A percentile compares a stretch with the other conserved stretches of the same genome.
phyloP scores from a whole-genome alignment of 495 filamentous ascomycete genomes.

The Alectoria sarmentosa region DNA sequence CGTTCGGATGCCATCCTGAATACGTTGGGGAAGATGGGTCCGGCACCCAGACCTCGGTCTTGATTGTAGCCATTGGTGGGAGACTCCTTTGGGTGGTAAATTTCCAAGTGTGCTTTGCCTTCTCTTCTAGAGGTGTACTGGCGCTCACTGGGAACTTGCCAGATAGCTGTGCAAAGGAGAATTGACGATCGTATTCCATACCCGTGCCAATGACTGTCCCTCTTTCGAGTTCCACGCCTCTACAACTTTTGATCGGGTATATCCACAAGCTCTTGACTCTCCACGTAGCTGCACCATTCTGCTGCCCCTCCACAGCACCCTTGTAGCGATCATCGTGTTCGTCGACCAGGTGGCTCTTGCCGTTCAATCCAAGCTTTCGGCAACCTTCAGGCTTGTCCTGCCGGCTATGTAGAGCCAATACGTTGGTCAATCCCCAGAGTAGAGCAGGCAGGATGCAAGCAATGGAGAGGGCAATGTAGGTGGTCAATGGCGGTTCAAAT shows the following conservation, averaged over 20 bases:
- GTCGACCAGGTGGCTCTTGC: slow-evolving; percentile 32
- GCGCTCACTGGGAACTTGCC: slow-evolving; percentile 41
- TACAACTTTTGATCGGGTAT: slow-evolving; percentile 85
- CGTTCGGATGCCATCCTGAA: slow-evolving; percentile 37
- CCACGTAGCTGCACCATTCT: slow-evolving; percentile 31
- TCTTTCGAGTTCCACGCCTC: slow-evolving; percentile 63
- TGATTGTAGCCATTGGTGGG: slow-evolving; percentile 62
- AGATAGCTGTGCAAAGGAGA: slow-evolving; percentile 69
- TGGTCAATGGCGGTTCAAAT: background rate
- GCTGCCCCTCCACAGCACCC: slow-evolving; percentile 3
- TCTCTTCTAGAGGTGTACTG: slow-evolving; percentile 34
- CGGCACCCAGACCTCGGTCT: slow-evolving; percentile 73
- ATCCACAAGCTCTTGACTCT: slow-evolving; percentile 74
- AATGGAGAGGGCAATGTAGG: slow-evolving; percentile 5
- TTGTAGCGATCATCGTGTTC: slow-evolving; percentile 30
- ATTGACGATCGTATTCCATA: slow-evolving; percentile 76
- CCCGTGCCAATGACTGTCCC: slow-evolving; percentile 64
- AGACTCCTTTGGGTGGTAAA: slow-evolving; percentile 77
- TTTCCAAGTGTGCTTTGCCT: slow-evolving; percentile 55
- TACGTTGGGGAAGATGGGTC: slow-evolving; percentile 49
- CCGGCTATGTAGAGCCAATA: background rate
- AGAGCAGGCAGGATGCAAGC: slow-evolving; percentile 16
- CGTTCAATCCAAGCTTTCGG: slow-evolving; percentile 38
- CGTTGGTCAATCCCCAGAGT: background rate
- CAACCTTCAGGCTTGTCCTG: slow-evolving; percentile 17